Evolutionary conservation across 179 eudicot genomes (phyloP), one percentile per base, ranked within the genome.

Genomic region (Spergularia azorica): DNA sequence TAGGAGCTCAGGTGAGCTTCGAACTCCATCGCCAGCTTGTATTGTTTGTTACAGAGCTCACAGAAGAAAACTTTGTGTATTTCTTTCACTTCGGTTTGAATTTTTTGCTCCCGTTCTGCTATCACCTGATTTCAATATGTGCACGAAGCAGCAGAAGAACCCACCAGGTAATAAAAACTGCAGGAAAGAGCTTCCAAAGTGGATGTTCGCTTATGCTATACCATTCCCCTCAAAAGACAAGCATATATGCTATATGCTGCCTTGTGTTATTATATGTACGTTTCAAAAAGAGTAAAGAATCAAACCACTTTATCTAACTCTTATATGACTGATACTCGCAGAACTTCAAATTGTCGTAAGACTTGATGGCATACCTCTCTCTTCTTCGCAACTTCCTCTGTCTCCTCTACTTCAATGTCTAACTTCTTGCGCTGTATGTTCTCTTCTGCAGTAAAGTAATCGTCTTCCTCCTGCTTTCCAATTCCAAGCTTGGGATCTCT

Each of bases 131-230:
- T 90, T 89, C 88, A 90, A 81, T 88, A 26, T 87, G 88, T 88
- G 98, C 97, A 95, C 85, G 93, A 90, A 92, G 97, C 89, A 89
- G 96, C 94, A 92, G 92, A 86, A 92, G 94, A 92, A 92, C 89
- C 96, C 97, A 90, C 97, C 98, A 88, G 97, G 95, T 87, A 95
- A 95, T 92, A 95, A 91, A 94, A 95, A 92, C 93, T 89, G 97
- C 93, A 92, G 83, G 93, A 90, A 93, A 90, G 87, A 90, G 84
- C 96, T 88, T 91, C 98, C 87, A 90, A 89, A 92, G 88, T 87
- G 88, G 94, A 87, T 86, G 91, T 84, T 87, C 85, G 86, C 92
- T 89, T 85, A 86, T 86, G 89, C 85, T 82, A 88, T 83, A 91
- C 87, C 91, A 91, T 84, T 91, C 88, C 90, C 92, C 81, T 92